phyloP scores from a whole-genome alignment of 2,329 filamentous ascomycete genomes.

The Penicillium sp. region DNA sequence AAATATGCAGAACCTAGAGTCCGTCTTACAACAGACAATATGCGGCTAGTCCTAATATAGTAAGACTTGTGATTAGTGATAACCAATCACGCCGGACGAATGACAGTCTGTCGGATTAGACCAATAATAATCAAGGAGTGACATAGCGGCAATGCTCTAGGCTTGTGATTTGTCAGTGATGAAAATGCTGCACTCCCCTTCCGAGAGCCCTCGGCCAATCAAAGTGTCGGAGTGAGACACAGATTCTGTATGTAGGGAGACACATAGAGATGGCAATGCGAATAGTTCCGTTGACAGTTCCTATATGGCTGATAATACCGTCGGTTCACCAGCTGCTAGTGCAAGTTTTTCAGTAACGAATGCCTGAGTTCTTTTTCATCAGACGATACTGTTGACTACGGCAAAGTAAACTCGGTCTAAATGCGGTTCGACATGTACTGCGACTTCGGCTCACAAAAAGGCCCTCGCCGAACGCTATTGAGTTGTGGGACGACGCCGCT shows the following conservation, averaged over 20 bases:
- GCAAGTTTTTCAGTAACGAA: background rate
- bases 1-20: conserved; percentile 1
- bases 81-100: conserved; percentile 3
- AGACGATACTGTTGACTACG: conserved; percentile 1
- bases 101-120: background rate
- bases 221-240: conserved; percentile 7
- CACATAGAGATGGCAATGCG: too few species aligned
- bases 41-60: background rate
- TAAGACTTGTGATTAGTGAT: background rate
- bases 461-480: background rate
- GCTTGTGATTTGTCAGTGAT: conserved; percentile 8
- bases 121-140: conserved; percentile 8
- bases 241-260: background rate
- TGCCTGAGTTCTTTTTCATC: background rate
- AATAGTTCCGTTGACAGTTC: too few species aligned
- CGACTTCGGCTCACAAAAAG: background rate
- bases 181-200: background rate
- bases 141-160: conserved; percentile 3
- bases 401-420: background rate
- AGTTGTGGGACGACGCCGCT: conserved; percentile 1
- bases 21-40: background rate
- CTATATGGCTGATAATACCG: too few species aligned
- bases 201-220: background rate
- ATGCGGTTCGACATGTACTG: conserved; percentile 1
- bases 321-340: too few species aligned